Conservation (phyloP, 768 basidiomycete genomes). For the Collybia sordida region DNA sequence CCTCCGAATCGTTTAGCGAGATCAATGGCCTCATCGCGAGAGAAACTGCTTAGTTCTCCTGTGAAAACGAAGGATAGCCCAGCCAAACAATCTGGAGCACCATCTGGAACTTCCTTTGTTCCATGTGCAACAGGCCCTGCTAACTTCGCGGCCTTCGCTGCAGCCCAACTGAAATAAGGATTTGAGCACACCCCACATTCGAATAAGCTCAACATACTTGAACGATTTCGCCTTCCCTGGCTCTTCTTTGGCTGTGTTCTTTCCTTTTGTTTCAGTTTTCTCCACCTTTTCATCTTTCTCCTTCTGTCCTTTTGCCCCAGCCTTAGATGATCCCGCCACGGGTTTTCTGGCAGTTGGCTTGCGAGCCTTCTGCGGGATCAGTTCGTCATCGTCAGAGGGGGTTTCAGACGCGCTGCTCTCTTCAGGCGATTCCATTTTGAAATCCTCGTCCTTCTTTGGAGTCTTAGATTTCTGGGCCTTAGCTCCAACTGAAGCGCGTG, state of each 20-base stretch:
- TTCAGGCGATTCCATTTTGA: conserved; percentile 16
- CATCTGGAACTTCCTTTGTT: conserved; percentile 71
- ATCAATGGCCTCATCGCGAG: conserved; percentile 84
- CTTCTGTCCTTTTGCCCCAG: conserved; percentile 6
- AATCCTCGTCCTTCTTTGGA: conserved; percentile 25
- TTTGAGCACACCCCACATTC: neutral
- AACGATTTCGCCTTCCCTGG: conserved; percentile 19
- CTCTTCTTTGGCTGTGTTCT: conserved; percentile 14
- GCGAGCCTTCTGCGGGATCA: conserved; percentile 6
- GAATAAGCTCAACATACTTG: conserved; percentile 18
- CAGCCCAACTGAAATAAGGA: conserved; percentile 35
- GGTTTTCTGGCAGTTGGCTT: conserved; percentile 18
- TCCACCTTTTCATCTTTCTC: conserved; percentile 9
- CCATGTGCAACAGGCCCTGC: conserved; percentile 67
- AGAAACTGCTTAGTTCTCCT: conserved; percentile 84
- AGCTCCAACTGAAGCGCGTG: conserved; percentile 10
- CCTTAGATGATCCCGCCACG: conserved; percentile 2
- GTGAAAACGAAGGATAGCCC: conserved; percentile 95
- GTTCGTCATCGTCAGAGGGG: conserved; percentile 18
- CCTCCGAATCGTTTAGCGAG: conserved; percentile 92
- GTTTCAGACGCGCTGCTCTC: conserved; percentile 10
- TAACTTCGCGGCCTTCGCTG: conserved; percentile 55
- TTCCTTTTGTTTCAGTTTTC: conserved; percentile 12
- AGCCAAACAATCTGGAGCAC: conserved; percentile 68
- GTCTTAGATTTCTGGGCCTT: conserved; percentile 13